A percentile compares a stretch with the other conserved stretches of the same genome.
These are phyloP conservation scores for Avena eriantha DNA, from an alignment of 176 grass and related monocot species.

Conservation along the genomic window DNA sequence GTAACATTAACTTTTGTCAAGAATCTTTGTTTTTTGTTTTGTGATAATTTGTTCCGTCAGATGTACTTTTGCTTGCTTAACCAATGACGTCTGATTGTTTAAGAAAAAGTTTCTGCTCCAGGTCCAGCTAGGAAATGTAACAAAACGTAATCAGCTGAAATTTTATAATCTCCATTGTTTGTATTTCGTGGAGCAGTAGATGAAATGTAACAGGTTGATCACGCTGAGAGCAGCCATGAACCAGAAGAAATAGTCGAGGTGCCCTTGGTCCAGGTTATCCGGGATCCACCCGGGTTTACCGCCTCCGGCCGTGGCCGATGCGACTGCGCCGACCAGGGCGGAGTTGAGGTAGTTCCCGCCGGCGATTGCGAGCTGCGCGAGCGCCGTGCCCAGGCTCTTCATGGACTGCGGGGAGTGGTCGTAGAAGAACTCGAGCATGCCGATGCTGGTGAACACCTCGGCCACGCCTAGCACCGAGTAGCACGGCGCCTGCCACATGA, in stretches of 20 bases:
- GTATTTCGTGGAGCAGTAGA: background rate
- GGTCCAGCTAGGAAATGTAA: too few species aligned
- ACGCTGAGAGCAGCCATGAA: conserved; percentile 10
- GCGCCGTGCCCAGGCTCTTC: conserved; percentile 4
- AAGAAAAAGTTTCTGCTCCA: too few species aligned
- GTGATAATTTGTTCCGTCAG: too few species aligned
- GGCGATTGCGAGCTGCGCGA: conserved; percentile 7
- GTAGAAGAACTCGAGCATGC: conserved; percentile 28
- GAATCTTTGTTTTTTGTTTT: too few species aligned
- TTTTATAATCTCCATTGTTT: background rate
- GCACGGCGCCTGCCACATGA: conserved; percentile 7
- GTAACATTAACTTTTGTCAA: too few species aligned
- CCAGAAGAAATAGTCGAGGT: conserved; percentile 1
- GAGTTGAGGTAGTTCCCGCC: conserved; percentile 6
- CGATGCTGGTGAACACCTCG: conserved; percentile 21
- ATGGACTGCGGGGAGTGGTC: conserved; percentile 1
- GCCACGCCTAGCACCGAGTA: conserved; percentile 1
- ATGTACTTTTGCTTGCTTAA: too few species aligned
- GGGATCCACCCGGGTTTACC: conserved; percentile 15
- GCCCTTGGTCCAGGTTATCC: background rate
- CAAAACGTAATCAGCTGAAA: too few species aligned
- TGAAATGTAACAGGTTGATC: conserved; percentile 11
- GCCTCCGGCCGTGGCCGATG: background rate
- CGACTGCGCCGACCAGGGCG: background rate
- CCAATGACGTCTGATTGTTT: too few species aligned